Evolutionary conservation across 2,329 filamentous ascomycete genomes (phyloP).

Genomic region (Fusarium concolor): DNA sequence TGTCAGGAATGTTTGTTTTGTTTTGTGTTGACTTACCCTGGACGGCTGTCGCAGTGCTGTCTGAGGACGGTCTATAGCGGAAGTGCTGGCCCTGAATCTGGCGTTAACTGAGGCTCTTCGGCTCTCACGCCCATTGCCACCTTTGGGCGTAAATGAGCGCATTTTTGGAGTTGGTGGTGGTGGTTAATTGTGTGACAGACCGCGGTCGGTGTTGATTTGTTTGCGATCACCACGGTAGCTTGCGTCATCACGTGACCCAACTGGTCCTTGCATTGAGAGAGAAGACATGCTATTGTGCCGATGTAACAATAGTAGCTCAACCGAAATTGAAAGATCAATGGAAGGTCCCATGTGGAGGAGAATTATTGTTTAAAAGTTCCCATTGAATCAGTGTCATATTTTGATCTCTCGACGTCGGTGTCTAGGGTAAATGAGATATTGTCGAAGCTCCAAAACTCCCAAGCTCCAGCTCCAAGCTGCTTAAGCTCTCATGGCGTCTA

Average conservation of each 20-base stretch:
- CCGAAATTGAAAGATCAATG: no score
- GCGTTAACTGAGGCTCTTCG: slow-evolving; percentile 48
- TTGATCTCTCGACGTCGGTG: not conserved
- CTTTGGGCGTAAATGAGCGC: slow-evolving; percentile 51
- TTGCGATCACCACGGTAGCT: slow-evolving; percentile 43
- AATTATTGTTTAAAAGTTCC: no score
- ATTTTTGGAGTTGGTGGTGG: slow-evolving; percentile 41
- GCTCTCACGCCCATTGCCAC: slow-evolving; percentile 48
- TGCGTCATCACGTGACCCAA: slow-evolving; percentile 32
- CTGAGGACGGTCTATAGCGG: slow-evolving; percentile 53
- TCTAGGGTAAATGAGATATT: not conserved
- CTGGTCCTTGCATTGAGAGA: not conserved
- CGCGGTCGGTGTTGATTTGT: slow-evolving; percentile 20
- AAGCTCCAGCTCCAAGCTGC: not conserved
- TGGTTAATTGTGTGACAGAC: slow-evolving; percentile 6
- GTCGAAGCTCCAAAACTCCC: no score
- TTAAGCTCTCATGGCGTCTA: not conserved
- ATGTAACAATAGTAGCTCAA: no score
- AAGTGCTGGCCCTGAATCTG: slow-evolving; percentile 53
- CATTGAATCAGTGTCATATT: no score
- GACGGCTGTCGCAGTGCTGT: slow-evolving; percentile 51
- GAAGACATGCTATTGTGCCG: no score
- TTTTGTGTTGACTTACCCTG: slow-evolving; percentile 52
- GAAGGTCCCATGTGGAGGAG: no score
- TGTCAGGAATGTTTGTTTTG: slow-evolving; percentile 29